A percentile compares a stretch with the other conserved stretches of the same genome.
Evolutionary conservation across 371 early-diverging fungal species (phyloP).

Genomic region (Mucor velutinosus): DNA sequence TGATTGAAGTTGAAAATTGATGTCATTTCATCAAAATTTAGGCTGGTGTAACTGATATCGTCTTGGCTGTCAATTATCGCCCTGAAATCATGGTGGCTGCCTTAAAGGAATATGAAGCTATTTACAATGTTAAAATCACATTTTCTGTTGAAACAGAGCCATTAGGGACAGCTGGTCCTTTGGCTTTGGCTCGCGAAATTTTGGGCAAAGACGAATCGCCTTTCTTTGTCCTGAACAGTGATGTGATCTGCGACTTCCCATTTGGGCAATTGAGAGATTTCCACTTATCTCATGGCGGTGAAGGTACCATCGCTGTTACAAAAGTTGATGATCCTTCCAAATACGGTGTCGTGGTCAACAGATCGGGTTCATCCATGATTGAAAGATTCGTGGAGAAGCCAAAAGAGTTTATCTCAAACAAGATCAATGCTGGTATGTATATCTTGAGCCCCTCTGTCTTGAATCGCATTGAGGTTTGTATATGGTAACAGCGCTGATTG

Average conservation of each 20-base stretch:
- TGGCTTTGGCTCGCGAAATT: constrained; percentile 92
- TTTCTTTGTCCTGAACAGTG: constrained; percentile 99
- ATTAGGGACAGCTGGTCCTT: constrained; percentile 98
- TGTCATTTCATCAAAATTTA: constrained; percentile 31
- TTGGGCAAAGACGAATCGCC: constrained; percentile 89
- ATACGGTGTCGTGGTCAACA: constrained; percentile 96
- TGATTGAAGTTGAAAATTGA: background rate
- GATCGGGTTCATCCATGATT: constrained; percentile 69
- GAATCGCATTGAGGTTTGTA: constrained; percentile 81
- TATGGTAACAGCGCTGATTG: background rate
- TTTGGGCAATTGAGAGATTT: constrained; percentile 86
- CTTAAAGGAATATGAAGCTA: constrained; percentile 83
- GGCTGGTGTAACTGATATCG: constrained; percentile 97
- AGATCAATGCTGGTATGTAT: constrained; percentile 99
- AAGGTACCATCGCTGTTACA: constrained; percentile 95
- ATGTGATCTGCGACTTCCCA: constrained; percentile 98
- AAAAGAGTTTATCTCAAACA: constrained; percentile 88
- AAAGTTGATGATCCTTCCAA: constrained; percentile 98
- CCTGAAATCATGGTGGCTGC: constrained; percentile 94
- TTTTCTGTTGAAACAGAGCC: constrained; percentile 98
- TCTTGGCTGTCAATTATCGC: constrained; percentile 98
- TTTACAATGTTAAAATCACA: constrained; percentile 90
- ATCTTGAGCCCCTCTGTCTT: constrained; percentile 91
- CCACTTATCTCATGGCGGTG: constrained; percentile 85
- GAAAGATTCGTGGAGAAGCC: constrained; percentile 99